phyloP scores from a whole-genome alignment of 495 filamentous ascomycete species.

The Penicillium subrubescens region DNA sequence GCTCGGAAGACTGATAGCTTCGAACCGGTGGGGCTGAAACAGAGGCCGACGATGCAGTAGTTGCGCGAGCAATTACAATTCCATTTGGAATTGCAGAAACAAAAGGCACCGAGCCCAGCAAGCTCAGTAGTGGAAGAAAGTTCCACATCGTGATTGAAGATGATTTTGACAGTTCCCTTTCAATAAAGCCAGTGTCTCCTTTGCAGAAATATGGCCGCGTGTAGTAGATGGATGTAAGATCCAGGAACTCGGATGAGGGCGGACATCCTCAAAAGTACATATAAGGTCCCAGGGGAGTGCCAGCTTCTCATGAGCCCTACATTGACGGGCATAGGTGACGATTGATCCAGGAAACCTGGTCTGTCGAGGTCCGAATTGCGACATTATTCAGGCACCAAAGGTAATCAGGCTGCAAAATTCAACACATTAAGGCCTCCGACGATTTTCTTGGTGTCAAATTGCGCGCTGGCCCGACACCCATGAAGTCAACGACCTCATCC shows the following conservation, averaged over 20 bases:
- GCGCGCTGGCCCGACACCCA: neutral
- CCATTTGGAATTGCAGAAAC: conserved; percentile 14
- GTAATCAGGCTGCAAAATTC: neutral
- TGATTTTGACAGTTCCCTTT: neutral
- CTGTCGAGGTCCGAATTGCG: neutral
- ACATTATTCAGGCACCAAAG: neutral
- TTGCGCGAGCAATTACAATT: conserved; percentile 2
- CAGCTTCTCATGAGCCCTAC: neutral
- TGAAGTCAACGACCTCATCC: conserved; percentile 3
- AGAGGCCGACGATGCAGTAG: neutral
- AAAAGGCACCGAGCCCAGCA: conserved; percentile 24
- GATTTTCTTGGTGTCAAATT: neutral
- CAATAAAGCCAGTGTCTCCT: neutral
- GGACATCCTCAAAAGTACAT: conserved; percentile 1
- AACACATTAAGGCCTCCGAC: neutral
- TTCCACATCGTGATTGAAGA: conserved; percentile 14
- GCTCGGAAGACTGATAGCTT: conserved; percentile 26
- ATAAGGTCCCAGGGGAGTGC: neutral
- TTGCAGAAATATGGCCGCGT: neutral
- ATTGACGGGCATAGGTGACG: neutral
- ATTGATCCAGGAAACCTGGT: neutral
- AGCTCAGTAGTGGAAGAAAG: conserved; percentile 11
- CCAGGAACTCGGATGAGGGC: neutral
- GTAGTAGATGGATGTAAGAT: neutral
- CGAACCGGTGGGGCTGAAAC: conserved; percentile 22